Base-by-base conservation (phyloP, 164 flowering plant species). In the Paratinospora sagittata region DNA sequence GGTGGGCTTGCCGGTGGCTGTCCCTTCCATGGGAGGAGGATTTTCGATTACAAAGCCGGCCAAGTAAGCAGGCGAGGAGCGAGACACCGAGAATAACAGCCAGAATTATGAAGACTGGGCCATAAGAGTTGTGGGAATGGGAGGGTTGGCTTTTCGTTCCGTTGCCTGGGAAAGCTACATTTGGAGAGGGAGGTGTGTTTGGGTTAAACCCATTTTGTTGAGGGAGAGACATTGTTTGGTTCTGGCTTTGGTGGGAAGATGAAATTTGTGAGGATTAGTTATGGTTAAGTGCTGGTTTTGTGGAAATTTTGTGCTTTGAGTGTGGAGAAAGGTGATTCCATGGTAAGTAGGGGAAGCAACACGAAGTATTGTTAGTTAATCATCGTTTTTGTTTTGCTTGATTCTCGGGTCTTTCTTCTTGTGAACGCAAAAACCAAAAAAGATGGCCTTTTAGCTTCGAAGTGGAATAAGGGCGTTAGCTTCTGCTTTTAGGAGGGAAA, bases 81-180 rank as follows among this genome's bases (percentile, higher is more conserved):
- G 92, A 85, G 2, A 92, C 55, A 5, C 84, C 92, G 7, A 85
- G 68, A 26, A 90, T 88, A 13, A 87, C 82, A 7, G 91, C 87
- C 67, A 92, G 78, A 45, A 88, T 91, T 13, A 84, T 85, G 64
- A 92, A 90, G 8, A 92, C 96, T 0, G 87, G 79, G 64, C 89
- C 96, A 58, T 89, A 92, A 0, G 91, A 86, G 8, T 91, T 90
- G 68, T 82, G 72, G 10, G 89, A 81, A 78, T 83, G 88, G 23
- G 75, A 34, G 2, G 81, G 12, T 11, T 67, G 55, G 0, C n/a
- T 11, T 30, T 61, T 16, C n/a, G 30, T 9, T n/a, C 55, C 72
- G 4, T 74, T 16, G 8, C 63, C 60, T 3, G 80, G 80, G 24
- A 71, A 30, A 30, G 34, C 34, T 30, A 30, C 34, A 30, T 30